A percentile compares a stretch with the other conserved stretches of the same genome.
Evolutionary conservation across 768 basidiomycete genomes (phyloP).

Genomic region (Phlebiopsis flavidoalba): DNA sequence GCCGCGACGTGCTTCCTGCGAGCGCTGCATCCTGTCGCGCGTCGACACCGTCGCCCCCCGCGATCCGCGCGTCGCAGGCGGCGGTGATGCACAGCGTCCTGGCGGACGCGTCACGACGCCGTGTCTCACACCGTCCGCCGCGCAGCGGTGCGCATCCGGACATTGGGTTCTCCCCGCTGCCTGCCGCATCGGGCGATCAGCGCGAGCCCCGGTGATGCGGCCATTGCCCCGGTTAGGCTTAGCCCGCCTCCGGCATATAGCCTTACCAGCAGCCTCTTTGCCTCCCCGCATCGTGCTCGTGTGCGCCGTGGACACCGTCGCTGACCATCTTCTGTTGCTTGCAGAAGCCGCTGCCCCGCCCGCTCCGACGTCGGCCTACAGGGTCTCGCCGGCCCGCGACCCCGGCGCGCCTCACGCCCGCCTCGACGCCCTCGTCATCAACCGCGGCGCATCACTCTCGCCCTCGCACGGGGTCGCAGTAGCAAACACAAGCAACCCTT

Average conservation of each 20-base stretch:
- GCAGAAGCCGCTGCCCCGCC: conserved; percentile 15
- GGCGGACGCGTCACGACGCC: conserved; percentile 1
- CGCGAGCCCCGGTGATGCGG: neutral
- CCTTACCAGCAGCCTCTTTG: neutral
- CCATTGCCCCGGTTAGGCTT: neutral
- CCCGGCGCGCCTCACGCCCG: conserved; percentile 2
- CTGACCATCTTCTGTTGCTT: neutral
- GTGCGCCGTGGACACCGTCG: neutral
- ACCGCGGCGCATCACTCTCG: conserved; percentile 5
- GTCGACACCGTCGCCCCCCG: neutral
- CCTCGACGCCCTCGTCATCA: conserved; percentile 11
- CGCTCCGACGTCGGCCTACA: neutral
- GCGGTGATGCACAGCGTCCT: neutral
- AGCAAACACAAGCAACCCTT: too few species aligned
- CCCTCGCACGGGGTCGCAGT: neutral
- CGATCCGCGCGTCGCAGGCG: neutral
- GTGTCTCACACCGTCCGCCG: neutral
- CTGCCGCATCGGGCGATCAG: neutral
- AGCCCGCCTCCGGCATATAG: neutral
- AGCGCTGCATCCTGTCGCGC: neutral
- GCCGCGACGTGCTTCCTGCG: neutral
- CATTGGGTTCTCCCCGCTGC: neutral
- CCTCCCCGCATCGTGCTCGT: neutral
- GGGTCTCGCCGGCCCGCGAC: conserved; percentile 6
- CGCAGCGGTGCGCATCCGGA: neutral